A percentile compares a stretch with the other conserved stretches of the same genome.
phyloP scores from a whole-genome alignment of 495 filamentous ascomycete species.

The Podospora didyma region DNA sequence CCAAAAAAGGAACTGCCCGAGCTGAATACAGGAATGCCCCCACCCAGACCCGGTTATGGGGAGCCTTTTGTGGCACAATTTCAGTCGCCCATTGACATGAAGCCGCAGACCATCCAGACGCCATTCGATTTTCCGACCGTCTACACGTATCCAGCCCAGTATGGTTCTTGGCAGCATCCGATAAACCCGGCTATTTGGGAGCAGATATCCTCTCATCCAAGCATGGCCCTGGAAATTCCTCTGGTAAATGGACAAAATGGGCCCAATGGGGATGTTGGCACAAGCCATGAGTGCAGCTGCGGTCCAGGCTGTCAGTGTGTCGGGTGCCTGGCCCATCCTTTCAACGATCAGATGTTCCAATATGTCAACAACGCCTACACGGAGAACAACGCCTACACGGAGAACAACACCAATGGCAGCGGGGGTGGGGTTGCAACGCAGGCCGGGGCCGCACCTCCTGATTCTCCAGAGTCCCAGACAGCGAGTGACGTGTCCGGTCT shows the following conservation, averaged over 20 bases:
- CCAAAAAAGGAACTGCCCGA: conserved; percentile 7
- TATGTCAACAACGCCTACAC: conserved; percentile 47
- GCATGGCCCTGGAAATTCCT: conserved; percentile 6
- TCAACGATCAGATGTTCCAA: conserved; percentile 64
- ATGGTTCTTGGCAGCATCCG: conserved; percentile 41
- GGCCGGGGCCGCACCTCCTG: conserved; percentile 2
- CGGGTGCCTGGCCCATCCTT: conserved; percentile 67
- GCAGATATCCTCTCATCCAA: conserved; percentile 22
- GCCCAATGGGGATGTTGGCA: conserved; percentile 17
- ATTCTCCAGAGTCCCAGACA: conserved; percentile 22
- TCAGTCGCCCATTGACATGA: conserved; percentile 11
- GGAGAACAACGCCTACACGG: conserved; percentile 10
- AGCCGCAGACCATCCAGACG: conserved; percentile 13
- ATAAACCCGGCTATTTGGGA: conserved; percentile 36
- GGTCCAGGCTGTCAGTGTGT: conserved; percentile 66
- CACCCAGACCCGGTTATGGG: conserved; percentile 8
- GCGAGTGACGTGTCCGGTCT: conserved; percentile 38
- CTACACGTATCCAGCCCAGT: conserved; percentile 37
- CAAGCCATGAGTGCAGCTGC: conserved; percentile 56
- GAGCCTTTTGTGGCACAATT: conserved; percentile 17
- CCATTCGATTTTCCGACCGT: conserved; percentile 18
- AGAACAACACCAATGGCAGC: conserved; percentile 7
- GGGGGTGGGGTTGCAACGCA: conserved; percentile 7
- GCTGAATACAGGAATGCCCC: conserved; percentile 2
- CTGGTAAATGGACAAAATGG: conserved; percentile 8